Conservation (phyloP, 495 filamentous ascomycete species). For the Hypoxylon crocopeplum region DNA sequence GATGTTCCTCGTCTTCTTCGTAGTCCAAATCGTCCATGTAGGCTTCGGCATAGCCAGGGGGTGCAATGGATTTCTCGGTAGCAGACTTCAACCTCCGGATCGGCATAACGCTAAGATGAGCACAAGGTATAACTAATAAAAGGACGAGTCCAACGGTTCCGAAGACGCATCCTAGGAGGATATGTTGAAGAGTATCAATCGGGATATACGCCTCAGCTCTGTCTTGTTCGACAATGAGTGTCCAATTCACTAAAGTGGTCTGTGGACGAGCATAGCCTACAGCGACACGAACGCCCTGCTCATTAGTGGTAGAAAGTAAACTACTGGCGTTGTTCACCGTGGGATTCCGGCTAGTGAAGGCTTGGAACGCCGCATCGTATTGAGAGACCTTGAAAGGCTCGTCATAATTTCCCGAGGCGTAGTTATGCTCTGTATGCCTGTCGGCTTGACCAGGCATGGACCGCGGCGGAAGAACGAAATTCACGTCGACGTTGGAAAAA, state of each 20-base stretch:
- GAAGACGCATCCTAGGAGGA: conserved; percentile 85
- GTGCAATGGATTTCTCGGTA: conserved; percentile 76
- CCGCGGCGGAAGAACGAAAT: conserved; percentile 56
- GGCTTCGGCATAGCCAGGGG: conserved; percentile 62
- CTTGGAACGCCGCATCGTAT: conserved; percentile 65
- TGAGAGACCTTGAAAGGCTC: conserved; percentile 61
- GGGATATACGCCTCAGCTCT: conserved; percentile 76
- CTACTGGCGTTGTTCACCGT: conserved; percentile 67
- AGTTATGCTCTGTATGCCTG: conserved; percentile 57
- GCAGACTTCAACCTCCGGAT: conserved; percentile 79
- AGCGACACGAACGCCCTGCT: conserved; percentile 67
- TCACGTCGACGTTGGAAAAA: conserved; percentile 49
- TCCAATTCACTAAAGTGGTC: conserved; percentile 75
- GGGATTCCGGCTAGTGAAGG: conserved; percentile 54
- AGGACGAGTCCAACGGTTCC: conserved; percentile 75
- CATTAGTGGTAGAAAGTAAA: conserved; percentile 70
- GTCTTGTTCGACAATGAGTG: conserved; percentile 79
- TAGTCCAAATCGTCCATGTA: conserved; percentile 50
- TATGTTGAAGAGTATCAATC: conserved; percentile 72
- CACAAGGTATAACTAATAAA: conserved; percentile 73
- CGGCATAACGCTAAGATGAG: conserved; percentile 79
- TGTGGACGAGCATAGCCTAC: conserved; percentile 74
- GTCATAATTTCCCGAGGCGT: conserved; percentile 47
- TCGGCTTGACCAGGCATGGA: conserved; percentile 42
- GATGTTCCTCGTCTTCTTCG: conserved; percentile 48